These are phyloP conservation scores for Phanerochaete sordida DNA, from an alignment of 768 basidiomycete genomes.

Conservation along the genomic window DNA sequence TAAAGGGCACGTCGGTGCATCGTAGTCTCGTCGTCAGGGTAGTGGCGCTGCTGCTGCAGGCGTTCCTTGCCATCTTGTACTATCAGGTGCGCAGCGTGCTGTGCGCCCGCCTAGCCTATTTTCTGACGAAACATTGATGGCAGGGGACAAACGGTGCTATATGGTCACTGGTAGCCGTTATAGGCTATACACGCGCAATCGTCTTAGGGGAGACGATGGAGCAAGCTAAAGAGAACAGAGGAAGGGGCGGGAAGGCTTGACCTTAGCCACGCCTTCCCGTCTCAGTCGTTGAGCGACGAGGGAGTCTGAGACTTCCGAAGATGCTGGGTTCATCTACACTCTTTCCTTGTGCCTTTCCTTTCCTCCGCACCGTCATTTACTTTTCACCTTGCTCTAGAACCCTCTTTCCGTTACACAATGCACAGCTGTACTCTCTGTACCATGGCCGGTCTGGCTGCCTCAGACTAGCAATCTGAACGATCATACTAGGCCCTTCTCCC, in stretches of 20 bases:
- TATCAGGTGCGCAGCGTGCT: conserved; percentile 60
- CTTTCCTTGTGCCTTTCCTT: conserved; percentile 11
- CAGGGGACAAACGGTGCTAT: conserved; percentile 84
- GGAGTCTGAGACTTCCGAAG: conserved; percentile 19
- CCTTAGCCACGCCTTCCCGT: conserved; percentile 13
- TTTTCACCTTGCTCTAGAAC: not conserved
- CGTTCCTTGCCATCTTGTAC: conserved; percentile 59
- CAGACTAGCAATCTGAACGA: not conserved
- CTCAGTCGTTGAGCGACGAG: conserved; percentile 9
- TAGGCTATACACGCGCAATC: conserved; percentile 65
- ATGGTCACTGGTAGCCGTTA: conserved; percentile 70
- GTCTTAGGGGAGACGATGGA: conserved; percentile 66
- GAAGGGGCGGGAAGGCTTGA: conserved; percentile 55
- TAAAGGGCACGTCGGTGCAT: conserved; percentile 55
- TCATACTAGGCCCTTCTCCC: not conserved
- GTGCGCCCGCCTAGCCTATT: not conserved
- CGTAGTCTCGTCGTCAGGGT: conserved; percentile 64
- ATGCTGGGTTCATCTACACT: conserved; percentile 22
- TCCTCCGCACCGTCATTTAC: conserved; percentile 1
- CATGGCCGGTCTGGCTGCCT: not conserved
- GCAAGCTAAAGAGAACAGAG: conserved; percentile 61
- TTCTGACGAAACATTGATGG: not conserved
- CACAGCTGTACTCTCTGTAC: conserved; percentile 14
- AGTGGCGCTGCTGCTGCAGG: conserved; percentile 60
- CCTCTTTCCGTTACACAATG: conserved; percentile 10